Evolutionary conservation across 1,284 basidiomycete species (phyloP), one percentile per base, ranked within the genome.

Genomic region (Schizophyllum commune): DNA sequence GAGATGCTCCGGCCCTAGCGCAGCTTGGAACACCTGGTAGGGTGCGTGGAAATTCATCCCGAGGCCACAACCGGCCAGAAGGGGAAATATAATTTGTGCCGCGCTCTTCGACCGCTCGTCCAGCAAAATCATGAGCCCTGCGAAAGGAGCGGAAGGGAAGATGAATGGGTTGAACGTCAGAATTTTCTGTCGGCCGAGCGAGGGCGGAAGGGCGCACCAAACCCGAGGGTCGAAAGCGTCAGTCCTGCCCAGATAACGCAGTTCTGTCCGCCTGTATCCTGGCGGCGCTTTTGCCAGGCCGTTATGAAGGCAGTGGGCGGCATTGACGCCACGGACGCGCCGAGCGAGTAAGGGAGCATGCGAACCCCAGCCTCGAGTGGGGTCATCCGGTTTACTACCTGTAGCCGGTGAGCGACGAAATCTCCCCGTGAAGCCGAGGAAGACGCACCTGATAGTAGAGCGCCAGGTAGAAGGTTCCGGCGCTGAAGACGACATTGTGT

Each of bases 11-110:
- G 83, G 80, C 63, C 80, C 77, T 51, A 92, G 71, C 17, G 85
- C 82, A 63, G 78, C 79, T 55, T 82, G 82, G 70, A 92, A 89
- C 15, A 91, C 80, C 69, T 91, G 88, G 68, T 89, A 91, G 8
- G 90, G 91, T 0, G 89, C 83, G 70, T 91, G 89, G 72, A 92
- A 91, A 27, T 91, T 74, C 81, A 91, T 85, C 55, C 91, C 91
- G 60, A 92, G 71, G 15, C 90, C 91, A 58, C 89, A 72, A n/a
- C 90, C 91, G 60, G 87, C 81, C 61, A 90, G 75, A 54, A 92
- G 72, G 9, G 88, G 85, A 70, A 82, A 86, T 19, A 79, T 62
- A 51, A 75, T 70, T 70, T 89, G 84, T 54, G 75, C 65, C 39
- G 71, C 66, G 39, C 74, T 69, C 53, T 71, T 68, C 15, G 87